A percentile compares a stretch with the other conserved stretches of the same genome.
These are phyloP conservation scores for Aspergillus ellipticus DNA, from an alignment of 495 filamentous ascomycete genomes.

Conservation along the genomic window DNA sequence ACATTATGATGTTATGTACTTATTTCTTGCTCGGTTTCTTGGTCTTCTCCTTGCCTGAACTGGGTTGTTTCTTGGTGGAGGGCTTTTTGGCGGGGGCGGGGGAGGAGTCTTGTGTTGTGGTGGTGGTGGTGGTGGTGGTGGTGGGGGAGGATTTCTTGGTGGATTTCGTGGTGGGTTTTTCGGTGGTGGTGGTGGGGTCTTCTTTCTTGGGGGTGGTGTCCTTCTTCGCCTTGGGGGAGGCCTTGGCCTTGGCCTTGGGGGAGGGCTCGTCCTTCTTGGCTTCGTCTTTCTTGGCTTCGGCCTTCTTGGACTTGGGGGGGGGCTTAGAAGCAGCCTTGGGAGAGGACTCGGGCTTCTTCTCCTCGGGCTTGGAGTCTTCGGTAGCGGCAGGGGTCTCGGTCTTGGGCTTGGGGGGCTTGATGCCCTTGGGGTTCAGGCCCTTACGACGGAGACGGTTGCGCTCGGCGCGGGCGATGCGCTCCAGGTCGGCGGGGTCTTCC, in stretches of 20 bases:
- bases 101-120: background rate
- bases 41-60: slow-evolving; percentile 15
- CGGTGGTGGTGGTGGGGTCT: slow-evolving; percentile 2
- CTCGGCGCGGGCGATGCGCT: slow-evolving; percentile 57
- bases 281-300: slow-evolving; percentile 7
- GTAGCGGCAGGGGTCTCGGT: slow-evolving; percentile 16
- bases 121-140: background rate
- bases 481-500: slow-evolving; percentile 56
- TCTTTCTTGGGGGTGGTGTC: slow-evolving; percentile 12
- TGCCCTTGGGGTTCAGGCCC: slow-evolving; percentile 62
- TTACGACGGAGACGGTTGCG: slow-evolving; percentile 58
- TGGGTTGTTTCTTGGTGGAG: slow-evolving; percentile 5
- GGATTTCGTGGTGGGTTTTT: background rate
- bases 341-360: too few species aligned
- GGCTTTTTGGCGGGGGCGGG: too few species aligned
- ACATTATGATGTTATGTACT: slow-evolving; percentile 17
- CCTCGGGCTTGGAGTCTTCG: slow-evolving; percentile 9
- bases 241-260: slow-evolving; percentile 9
- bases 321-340: too few species aligned
- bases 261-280: slow-evolving; percentile 8
- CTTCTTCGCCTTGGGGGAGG: background rate
- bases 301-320: too few species aligned
- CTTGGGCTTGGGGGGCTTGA: slow-evolving; percentile 39
- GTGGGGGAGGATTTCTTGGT: background rate
- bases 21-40: slow-evolving; percentile 36